Evolutionary conservation across 2,329 filamentous ascomycete genomes (phyloP), one percentile per base, ranked within the genome.

Genomic region (Fusarium mangiferae): DNA sequence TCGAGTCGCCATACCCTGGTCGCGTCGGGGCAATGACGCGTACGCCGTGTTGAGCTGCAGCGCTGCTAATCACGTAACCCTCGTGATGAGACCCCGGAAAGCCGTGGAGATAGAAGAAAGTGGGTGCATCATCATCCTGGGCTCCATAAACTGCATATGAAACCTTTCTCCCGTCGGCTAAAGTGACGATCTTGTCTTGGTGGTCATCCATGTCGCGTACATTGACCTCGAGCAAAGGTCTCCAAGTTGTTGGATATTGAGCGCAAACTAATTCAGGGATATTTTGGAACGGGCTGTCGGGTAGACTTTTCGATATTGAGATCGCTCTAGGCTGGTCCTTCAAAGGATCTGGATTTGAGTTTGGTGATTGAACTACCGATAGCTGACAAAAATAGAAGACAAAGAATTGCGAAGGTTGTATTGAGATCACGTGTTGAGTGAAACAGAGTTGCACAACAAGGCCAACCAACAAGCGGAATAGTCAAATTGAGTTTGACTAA

Each of bases 11-110:
- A 6, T 46, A 64, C 5, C 71, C 71, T 12, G 71, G 71, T 4
- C 71, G 58, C 26, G 71, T 61, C 6, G 45, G 38, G 0, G 71
- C 67, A 6, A 74, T 49, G 42, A 68, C 28, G 38, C 71, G 71
- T n/a, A 74, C 7, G 3, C 62, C 46, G 6, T 59, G 24, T 10
- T 59, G 28, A 0, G 54, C 14, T 1, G 71, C 71, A 8, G 71
- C 13, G 48, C 11, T 26, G 12, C 56, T 67, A 5, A 38, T 54
- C 30, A 55, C 6, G 22, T 59, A 68, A 11, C 28, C 71, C 35
- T 74, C 71, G 20, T 74, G 67, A 14, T 74, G 71, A 59, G 71
- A 68, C 2, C 71, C 71, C 3, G 71, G 71, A 7, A 68, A 74
- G 1, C 71, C 71, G 14, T 74, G 71, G 8, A 74, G 57, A 48